Conservation (phyloP, 208 protist species). For the Acanthamoeba lenticulata region DNA sequence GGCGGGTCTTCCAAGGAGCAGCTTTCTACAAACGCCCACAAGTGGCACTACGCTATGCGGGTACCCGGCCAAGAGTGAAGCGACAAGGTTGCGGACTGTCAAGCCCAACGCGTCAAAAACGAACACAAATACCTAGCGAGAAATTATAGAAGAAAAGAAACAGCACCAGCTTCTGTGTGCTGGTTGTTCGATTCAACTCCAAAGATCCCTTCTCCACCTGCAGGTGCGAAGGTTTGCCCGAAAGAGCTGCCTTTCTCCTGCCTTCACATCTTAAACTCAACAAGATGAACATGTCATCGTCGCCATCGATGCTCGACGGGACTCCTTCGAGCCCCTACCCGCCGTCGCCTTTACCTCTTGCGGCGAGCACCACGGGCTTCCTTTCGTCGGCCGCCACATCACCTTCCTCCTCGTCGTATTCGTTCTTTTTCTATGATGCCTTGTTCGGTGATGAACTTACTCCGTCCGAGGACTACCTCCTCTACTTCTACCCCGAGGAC, state of each 20-base stretch:
- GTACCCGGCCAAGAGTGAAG: not conserved
- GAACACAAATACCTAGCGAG: too few species aligned
- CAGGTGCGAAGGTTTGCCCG: too few species aligned
- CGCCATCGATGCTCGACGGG: not conserved
- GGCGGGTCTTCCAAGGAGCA: not conserved
- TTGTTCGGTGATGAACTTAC: not conserved
- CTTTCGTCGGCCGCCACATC: not conserved
- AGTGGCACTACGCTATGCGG: constrained; percentile 8
- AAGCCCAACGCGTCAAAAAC: too few species aligned
- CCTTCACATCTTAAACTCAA: too few species aligned
- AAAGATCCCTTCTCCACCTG: too few species aligned
- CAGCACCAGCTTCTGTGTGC: too few species aligned
- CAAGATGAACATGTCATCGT: not conserved
- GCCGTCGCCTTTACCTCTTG: not conserved
- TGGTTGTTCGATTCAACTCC: too few species aligned
- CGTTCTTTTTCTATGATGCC: constrained; percentile 18
- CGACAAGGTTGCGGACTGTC: too few species aligned
- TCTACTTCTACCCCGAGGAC: constrained; percentile 49
- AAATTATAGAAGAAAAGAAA: too few species aligned
- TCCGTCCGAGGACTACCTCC: not conserved
- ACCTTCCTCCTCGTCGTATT: not conserved
- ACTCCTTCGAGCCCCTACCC: not conserved
- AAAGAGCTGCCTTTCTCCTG: not conserved
- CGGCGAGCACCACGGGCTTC: not conserved
- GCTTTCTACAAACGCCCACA: not conserved